phyloP scores from a whole-genome alignment of 805 yeast species.

The Nakazawaea holstii region DNA sequence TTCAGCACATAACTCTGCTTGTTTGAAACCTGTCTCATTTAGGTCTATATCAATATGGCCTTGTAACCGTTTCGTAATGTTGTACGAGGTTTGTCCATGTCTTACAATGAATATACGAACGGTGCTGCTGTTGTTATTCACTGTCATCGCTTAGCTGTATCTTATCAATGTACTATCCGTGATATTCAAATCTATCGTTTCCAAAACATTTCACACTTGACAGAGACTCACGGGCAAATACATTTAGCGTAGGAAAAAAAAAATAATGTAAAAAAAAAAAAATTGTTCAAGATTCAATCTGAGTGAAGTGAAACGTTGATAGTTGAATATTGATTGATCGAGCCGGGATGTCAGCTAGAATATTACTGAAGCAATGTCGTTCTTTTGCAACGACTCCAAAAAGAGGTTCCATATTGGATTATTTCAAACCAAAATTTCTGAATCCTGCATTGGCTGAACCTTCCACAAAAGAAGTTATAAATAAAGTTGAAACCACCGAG shows the following conservation, averaged over 20 bases:
- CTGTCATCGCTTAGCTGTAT: conserved; percentile 3
- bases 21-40: conserved; percentile 55
- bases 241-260: background rate
- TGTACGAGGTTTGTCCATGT: conserved; percentile 83
- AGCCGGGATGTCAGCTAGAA: background rate
- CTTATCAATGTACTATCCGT: too few species aligned
- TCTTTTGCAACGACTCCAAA: conserved; percentile 13
- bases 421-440: conserved; percentile 24
- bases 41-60: conserved; percentile 70
- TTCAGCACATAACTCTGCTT: conserved; percentile 52
- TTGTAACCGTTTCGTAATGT: conserved; percentile 62
- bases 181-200: too few species aligned
- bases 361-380: conserved; percentile 2
- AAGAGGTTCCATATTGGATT: conserved; percentile 22
- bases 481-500: conserved; percentile 18
- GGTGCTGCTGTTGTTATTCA: conserved; percentile 14
- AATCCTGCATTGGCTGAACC: conserved; percentile 10
- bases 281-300: background rate
- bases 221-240: conserved; percentile 1
- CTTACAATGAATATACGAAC: conserved; percentile 54
- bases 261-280: background rate
- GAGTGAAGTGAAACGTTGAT: background rate
- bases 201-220: background rate
- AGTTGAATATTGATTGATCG: background rate
- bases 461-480: conserved; percentile 22